These are phyloP conservation scores for Schwanniomyces pseudopolymorphus DNA, from an alignment of 805 yeast species.

Conservation along the genomic window DNA sequence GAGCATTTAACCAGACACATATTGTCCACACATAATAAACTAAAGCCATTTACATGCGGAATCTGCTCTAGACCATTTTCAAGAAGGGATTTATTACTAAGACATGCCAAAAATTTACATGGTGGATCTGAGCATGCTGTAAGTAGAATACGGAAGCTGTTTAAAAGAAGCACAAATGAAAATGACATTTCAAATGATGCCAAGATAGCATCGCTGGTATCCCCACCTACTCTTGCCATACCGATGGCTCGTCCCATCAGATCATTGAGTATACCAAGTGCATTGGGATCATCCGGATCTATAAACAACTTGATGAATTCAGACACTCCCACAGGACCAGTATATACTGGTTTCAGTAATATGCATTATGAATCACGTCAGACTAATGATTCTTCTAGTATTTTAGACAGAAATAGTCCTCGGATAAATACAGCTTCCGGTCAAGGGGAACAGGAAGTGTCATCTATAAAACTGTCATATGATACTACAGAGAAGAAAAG, in stretches of 20 bases:
- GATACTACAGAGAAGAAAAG: slow-evolving; percentile 31
- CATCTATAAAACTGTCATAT: slow-evolving; percentile 6
- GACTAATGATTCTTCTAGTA: background rate
- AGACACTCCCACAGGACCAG: background rate
- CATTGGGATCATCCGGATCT: background rate
- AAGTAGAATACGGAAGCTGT: slow-evolving; percentile 41
- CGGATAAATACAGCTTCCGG: background rate
- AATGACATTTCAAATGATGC: background rate
- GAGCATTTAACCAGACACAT: slow-evolving; percentile 46
- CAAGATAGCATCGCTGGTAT: background rate
- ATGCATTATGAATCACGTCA: background rate
- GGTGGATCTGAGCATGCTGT: slow-evolving; percentile 44
- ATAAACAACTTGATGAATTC: background rate
- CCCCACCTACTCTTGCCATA: background rate
- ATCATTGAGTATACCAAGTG: background rate
- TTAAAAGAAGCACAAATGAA: slow-evolving; percentile 21
- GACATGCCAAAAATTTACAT: slow-evolving; percentile 47
- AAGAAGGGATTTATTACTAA: slow-evolving; percentile 40
- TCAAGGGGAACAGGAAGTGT: background rate
- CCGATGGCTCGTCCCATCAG: background rate
- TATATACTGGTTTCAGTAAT: background rate
- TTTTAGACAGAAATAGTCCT: background rate
- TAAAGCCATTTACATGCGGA: slow-evolving; percentile 45
- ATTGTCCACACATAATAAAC: slow-evolving; percentile 42
- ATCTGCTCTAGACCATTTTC: slow-evolving; percentile 44